Evolutionary conservation across 495 filamentous ascomycete species (phyloP).

Genomic region (Xylaria palmicola): DNA sequence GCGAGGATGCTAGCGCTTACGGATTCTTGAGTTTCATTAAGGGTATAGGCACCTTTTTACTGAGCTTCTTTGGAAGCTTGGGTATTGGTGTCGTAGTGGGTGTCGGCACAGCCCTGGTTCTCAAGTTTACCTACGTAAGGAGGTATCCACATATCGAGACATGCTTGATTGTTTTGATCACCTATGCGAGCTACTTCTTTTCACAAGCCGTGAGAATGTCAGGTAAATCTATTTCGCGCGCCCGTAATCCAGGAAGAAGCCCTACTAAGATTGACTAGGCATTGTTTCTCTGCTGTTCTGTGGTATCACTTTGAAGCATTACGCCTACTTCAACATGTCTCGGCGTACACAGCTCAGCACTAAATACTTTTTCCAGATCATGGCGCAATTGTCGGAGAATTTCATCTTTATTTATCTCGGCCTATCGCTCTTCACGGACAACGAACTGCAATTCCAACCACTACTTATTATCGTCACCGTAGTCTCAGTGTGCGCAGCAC

Average conservation of each 20-base stretch:
- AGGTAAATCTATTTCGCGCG: slow-evolving; percentile 57
- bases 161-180: slow-evolving; percentile 87
- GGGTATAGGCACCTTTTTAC: slow-evolving; percentile 89
- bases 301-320: slow-evolving; percentile 97
- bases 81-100: slow-evolving; percentile 84
- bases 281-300: slow-evolving; percentile 97
- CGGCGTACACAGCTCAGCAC: slow-evolving; percentile 95
- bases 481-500: slow-evolving; percentile 83
- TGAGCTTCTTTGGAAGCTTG: slow-evolving; percentile 93
- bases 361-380: slow-evolving; percentile 94
- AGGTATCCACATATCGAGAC: slow-evolving; percentile 96
- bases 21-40: slow-evolving; percentile 78
- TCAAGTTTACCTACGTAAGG: slow-evolving; percentile 91
- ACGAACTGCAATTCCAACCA: slow-evolving; percentile 83
- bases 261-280: slow-evolving; percentile 52
- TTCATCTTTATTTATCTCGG: slow-evolving; percentile 99
- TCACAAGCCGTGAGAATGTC: slow-evolving; percentile 93
- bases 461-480: slow-evolving; percentile 93
- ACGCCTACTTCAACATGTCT: slow-evolving; percentile 99
- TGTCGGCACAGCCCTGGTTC: slow-evolving; percentile 76
- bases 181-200: slow-evolving; percentile 96
- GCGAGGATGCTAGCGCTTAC: slow-evolving; percentile 59
- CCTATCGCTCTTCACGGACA: slow-evolving; percentile 88
- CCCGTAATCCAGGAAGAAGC: not conserved
- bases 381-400: slow-evolving; percentile 94